Evolutionary conservation across 805 yeast species (phyloP).

Genomic region (Candida koratica): DNA sequence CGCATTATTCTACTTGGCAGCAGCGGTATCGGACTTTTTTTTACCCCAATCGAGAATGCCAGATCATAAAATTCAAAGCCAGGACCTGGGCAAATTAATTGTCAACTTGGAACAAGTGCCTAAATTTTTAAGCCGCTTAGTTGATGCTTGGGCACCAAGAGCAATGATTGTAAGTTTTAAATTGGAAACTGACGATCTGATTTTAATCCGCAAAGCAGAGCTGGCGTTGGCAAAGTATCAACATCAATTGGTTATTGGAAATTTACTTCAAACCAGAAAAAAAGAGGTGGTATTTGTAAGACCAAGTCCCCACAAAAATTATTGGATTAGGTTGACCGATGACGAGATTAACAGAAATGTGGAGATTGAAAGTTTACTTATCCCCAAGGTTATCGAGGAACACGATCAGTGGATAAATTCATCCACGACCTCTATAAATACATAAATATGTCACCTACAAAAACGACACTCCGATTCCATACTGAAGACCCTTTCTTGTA

Average conservation of each 20-base stretch:
- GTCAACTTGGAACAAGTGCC: conserved; percentile 95
- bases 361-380: conserved; percentile 75
- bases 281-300: conserved; percentile 82
- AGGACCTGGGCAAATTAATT: conserved; percentile 69
- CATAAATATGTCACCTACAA: no score
- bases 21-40: conserved; percentile 96
- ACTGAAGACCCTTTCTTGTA: conserved; percentile 51
- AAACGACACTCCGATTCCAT: conserved; percentile 58
- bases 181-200: conserved; percentile 76
- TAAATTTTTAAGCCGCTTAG: conserved; percentile 81
- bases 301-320: conserved; percentile 40
- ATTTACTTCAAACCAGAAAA: conserved; percentile 83
- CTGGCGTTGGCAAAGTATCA: conserved; percentile 80
- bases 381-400: conserved; percentile 66
- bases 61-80: conserved; percentile 91
- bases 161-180: conserved; percentile 95
- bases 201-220: conserved; percentile 70
- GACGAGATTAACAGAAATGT: conserved; percentile 37
- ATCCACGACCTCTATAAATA: no score
- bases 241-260: conserved; percentile 94
- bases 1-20: conserved; percentile 85
- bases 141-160: conserved; percentile 90
- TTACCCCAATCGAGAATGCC: conserved; percentile 82
- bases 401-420: conserved; percentile 68
- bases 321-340: conserved; percentile 50